phyloP scores from a whole-genome alignment of 2,329 filamentous ascomycete species.

The Colletotrichum sp. region DNA sequence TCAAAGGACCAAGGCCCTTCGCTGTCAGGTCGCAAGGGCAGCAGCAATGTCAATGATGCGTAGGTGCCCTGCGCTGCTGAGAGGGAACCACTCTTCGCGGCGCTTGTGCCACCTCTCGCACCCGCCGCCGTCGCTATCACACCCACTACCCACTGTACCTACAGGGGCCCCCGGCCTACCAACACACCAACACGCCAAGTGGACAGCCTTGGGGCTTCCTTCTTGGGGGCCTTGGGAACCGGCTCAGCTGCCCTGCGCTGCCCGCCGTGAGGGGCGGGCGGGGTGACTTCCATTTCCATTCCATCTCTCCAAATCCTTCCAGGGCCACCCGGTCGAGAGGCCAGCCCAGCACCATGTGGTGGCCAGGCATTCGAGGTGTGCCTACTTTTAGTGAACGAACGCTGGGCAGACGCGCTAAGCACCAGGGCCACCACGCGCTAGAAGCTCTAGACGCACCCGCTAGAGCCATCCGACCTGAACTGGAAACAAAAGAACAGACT shows the following conservation, averaged over 20 bases:
- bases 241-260: neutral
- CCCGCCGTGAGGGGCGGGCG: neutral
- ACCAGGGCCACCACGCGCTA: neutral
- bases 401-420: neutral
- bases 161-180: neutral
- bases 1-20: constrained; percentile 1
- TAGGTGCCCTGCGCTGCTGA: neutral
- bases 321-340: neutral
- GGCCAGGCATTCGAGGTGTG: neutral
- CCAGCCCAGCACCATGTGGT: neutral
- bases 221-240: neutral
- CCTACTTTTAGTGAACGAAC: neutral
- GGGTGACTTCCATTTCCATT: neutral
- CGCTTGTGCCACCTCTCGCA: neutral
- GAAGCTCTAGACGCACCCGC: neutral
- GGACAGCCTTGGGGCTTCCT: neutral
- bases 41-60: neutral
- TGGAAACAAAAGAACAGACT: constrained; percentile 12
- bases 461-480: constrained; percentile 12
- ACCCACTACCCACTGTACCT: neutral
- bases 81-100: neutral
- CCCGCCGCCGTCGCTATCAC: neutral
- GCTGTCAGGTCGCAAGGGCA: neutral
- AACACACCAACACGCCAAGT: neutral
- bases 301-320: neutral